Evolutionary conservation across 2,329 filamentous ascomycete genomes (phyloP), one percentile per base, ranked within the genome.

Genomic region (Ophiocordyceps camponoti-leonardi): DNA sequence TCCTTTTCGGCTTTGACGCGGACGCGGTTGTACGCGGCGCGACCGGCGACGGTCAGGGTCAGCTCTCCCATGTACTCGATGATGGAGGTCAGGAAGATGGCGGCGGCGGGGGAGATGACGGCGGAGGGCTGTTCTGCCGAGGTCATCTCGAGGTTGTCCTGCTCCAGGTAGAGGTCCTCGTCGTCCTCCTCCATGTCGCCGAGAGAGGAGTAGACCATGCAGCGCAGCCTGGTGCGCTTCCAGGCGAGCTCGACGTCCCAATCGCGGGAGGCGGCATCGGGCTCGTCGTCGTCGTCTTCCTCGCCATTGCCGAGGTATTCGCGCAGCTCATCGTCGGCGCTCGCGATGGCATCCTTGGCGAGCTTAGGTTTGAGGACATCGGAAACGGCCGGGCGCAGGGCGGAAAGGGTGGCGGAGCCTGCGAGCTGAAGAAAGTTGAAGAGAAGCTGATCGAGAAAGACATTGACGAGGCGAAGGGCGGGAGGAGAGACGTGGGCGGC

Each of bases 161-260:
- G 79, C 51, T 87, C 79, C 58, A 93, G 83, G 56, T 86, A 86
- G 44, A 80, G 78, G 57, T 95, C 90, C 61, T 96, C 92, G 52
- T 98, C 92, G 53, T 96, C 88, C 64, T 98, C 92, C 61, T 98
- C 93, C 73, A 98, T 80, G 58, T 98, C 90, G 41, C 92, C 92
- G 7, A 98, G 69, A 10, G 92, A 88, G 10, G 88, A 96, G 61
- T 96, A 96, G 20, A 98, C 90, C 92, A 98, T 98, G 61, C 92
- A 94, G 49, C 92, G 79, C 55, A 98, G 67, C 46, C 92, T 79
- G 0, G 88, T 92, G 52, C 92, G 77, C 67, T 93, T 95, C 88
- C 92, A 98, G 18, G 88, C 81, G 46, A 88, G 72, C 58, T 95
- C 85, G n/a, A 94, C 67, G 59, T 96, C 87, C 77, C 90, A 96